Evolutionary conservation across 805 yeast genomes (phyloP), one percentile per base, ranked within the genome.

Genomic region (Candida ortonii): DNA sequence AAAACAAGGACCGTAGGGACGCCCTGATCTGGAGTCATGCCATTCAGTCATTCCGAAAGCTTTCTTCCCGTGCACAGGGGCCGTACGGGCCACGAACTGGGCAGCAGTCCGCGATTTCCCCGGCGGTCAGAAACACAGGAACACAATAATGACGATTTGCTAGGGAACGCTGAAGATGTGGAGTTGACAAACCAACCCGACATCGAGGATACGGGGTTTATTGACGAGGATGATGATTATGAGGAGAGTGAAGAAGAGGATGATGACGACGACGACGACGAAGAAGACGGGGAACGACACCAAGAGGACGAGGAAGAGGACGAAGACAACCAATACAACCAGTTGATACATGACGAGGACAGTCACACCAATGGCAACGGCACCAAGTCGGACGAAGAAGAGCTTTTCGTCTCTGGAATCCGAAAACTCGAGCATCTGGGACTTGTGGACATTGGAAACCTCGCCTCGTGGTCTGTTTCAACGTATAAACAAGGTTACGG

Each of bases 391-490:
- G 46, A 46, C 30, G 50, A 47, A 28, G 52, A 47, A 24, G 43
- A 45, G 22, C 27, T 44, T 13, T 47, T 44, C 31, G 43, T 44
- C 8, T 27, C 45, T 10, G 85, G 84, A 0, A 55, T 80, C 3
- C 68, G 69, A 35, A 76, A 72, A 30, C 56, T 80, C 36, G 88
- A 82, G 38, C 55, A 62, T 9, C 51, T 65, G 19, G 86, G 84
- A 9, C 55, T 85, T 12, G 65, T 76, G 1, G 96, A 93, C 52
- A 70, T 90, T 7, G 86, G 95, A 2, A 76, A 80, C 12, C 64
- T 83, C 13, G 97, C 94, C 0, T 70, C 80, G 16, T 93, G 97
- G 96, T 71, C 78, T 22, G 78, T 86, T 0, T 84, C 95, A 1
- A 82, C 95, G 0, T 62, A 36, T 50, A 90, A 89, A 49, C 71